A percentile compares a stretch with the other conserved stretches of the same genome.
Evolutionary conservation across 78 protist species (phyloP).

Genomic region (Dictyostelium intermedium): DNA sequence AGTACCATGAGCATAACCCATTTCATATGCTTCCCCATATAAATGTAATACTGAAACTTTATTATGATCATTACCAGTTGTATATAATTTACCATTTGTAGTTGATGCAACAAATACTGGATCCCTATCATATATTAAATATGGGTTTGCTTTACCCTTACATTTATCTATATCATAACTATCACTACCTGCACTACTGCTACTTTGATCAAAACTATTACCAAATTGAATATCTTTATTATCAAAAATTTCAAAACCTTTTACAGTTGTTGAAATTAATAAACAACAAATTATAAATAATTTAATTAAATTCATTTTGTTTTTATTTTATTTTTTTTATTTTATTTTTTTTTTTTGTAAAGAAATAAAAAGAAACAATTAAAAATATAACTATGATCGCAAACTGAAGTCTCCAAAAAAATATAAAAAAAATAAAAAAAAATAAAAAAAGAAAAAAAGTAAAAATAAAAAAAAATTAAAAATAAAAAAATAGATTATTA

Average conservation of each 20-base stretch:
- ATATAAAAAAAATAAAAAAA: too few relatives aligned
- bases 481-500: too few relatives aligned
- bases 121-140: neutral
- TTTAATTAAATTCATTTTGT: neutral
- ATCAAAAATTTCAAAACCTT: neutral
- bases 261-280: neutral
- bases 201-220: conserved; percentile 4
- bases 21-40: conserved; percentile 74
- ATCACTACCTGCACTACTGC: neutral
- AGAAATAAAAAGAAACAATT: too few relatives aligned
- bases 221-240: neutral
- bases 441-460: too few relatives aligned
- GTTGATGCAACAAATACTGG: neutral
- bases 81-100: conserved; percentile 4
- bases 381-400: too few relatives aligned
- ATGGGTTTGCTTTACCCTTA: neutral
- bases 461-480: too few relatives aligned
- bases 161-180: neutral
- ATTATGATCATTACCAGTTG: conserved; percentile 1
- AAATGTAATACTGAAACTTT: conserved; percentile 31
- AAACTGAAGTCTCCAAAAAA: too few relatives aligned
- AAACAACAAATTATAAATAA: neutral
- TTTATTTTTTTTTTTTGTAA: too few relatives aligned
- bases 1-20: conserved; percentile 86
- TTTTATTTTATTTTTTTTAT: too few relatives aligned